Conservation (phyloP, 192 early-diverging fungal species). For the Podila minutissima region DNA sequence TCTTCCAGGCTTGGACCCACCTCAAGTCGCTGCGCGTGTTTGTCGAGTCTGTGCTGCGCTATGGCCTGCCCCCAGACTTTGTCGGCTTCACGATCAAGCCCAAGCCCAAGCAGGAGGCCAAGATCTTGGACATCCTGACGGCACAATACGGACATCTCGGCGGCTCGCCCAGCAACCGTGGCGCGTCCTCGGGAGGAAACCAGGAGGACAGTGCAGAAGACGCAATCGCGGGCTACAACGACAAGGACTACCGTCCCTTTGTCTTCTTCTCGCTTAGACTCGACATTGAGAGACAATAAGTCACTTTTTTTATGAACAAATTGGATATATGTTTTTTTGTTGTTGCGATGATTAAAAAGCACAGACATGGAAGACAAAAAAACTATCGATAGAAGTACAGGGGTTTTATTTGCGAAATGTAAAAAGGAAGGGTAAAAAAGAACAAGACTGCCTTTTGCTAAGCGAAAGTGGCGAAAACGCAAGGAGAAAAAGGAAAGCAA, state of each 20-base stretch:
- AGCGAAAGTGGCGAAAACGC: background rate
- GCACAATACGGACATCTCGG: slow-evolving; percentile 88
- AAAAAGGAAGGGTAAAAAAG: background rate
- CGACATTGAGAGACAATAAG: slow-evolving; percentile 53
- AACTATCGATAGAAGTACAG: too few relatives aligned
- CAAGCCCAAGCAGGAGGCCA: slow-evolving; percentile 82
- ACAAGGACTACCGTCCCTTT: slow-evolving; percentile 94
- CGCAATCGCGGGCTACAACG: slow-evolving; percentile 88
- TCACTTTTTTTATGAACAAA: too few relatives aligned
- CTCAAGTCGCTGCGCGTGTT: slow-evolving; percentile 94
- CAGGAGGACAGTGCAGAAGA: slow-evolving; percentile 67
- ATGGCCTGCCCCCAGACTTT: slow-evolving; percentile 97
- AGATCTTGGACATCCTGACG: slow-evolving; percentile 80
- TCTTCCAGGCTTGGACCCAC: slow-evolving; percentile 93
- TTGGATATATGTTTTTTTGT: background rate
- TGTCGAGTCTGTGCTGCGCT: slow-evolving; percentile 97
- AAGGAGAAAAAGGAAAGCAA: background rate
- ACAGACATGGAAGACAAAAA: too few relatives aligned
- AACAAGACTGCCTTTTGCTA: background rate
- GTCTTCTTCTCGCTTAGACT: slow-evolving; percentile 80
- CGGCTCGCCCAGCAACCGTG: slow-evolving; percentile 64
- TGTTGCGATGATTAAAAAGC: background rate
- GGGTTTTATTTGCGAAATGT: background rate
- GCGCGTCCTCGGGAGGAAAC: slow-evolving; percentile 19
- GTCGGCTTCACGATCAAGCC: slow-evolving; percentile 60